A percentile compares a stretch with the other conserved stretches of the same genome.
phyloP scores from a whole-genome alignment of 345 rosid species.

The Noccaea caerulescens region DNA sequence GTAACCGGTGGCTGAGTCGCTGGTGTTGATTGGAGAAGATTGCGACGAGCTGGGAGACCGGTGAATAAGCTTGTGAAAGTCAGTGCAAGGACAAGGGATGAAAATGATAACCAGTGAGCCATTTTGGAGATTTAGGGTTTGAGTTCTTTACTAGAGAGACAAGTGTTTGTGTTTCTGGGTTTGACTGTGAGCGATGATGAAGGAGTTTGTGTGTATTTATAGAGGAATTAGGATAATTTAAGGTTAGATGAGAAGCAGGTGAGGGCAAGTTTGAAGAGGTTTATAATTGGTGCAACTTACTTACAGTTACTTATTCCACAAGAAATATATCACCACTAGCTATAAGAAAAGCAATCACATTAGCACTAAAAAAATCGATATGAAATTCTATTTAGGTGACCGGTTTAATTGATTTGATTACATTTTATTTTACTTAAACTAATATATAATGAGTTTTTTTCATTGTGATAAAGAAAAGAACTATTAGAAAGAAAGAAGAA shows the following conservation, averaged over 20 bases:
- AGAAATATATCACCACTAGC: not conserved
- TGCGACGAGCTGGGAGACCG: slow-evolving; percentile 28
- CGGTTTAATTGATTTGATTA: no score
- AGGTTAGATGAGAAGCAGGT: slow-evolving; percentile 32
- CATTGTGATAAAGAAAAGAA: no score
- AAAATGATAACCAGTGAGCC: slow-evolving; percentile 4
- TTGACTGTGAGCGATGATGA: not conserved
- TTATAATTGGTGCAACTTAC: slow-evolving; percentile 27
- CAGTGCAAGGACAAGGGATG: slow-evolving; percentile 28
- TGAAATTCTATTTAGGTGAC: no score
- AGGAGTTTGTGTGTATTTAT: slow-evolving; percentile 20
- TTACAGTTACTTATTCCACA: slow-evolving; percentile 13
- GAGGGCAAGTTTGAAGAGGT: not conserved
- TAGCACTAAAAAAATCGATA: no score
- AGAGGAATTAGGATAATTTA: slow-evolving; percentile 13
- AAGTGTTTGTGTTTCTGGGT: not conserved
- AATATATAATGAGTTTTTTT: no score
- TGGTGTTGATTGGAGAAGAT: slow-evolving; percentile 38
- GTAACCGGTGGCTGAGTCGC: slow-evolving; percentile 19
- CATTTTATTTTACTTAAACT: no score
- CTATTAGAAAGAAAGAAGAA: no score
- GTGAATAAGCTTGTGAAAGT: slow-evolving; percentile 33
- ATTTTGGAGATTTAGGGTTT: slow-evolving; percentile 8
- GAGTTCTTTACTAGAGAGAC: not conserved
- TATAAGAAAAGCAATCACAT: no score